phyloP scores from a whole-genome alignment of 73 alveolate species.

The Tetrahymena thermophila region DNA sequence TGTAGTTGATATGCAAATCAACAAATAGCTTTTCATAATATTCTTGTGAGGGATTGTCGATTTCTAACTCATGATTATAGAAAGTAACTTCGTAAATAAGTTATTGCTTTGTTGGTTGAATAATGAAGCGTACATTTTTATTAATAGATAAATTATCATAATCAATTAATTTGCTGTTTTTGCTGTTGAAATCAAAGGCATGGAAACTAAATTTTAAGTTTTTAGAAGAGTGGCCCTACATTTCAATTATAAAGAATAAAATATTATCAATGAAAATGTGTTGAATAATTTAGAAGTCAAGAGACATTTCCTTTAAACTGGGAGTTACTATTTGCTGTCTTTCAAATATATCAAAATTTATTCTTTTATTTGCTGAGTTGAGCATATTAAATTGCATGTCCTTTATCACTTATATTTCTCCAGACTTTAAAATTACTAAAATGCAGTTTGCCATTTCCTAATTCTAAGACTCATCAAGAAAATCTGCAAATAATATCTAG shows the following conservation, averaged over 20 bases:
- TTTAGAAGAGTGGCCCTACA: background rate
- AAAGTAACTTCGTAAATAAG: background rate
- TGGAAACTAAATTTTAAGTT: background rate
- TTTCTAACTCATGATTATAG: background rate
- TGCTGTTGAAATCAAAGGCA: background rate
- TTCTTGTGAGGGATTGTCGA: background rate
- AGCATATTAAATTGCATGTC: background rate
- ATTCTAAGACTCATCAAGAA: background rate
- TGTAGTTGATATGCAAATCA: background rate
- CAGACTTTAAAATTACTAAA: background rate
- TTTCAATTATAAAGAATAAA: background rate
- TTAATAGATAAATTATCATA: background rate
- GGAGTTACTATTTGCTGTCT: background rate
- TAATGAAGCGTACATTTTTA: background rate
- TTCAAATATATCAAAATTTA: background rate
- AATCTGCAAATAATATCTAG: background rate
- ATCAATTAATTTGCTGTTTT: background rate
- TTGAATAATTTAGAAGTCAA: background rate
- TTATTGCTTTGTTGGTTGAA: background rate
- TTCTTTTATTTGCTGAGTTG: background rate
- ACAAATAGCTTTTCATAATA: background rate
- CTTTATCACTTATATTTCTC: background rate
- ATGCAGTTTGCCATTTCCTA: background rate
- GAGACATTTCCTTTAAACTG: background rate
- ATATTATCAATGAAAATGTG: background rate